Evolutionary conservation across 2,329 filamentous ascomycete genomes (phyloP), one percentile per base, ranked within the genome.

Genomic region (Setomelanomma holmii): DNA sequence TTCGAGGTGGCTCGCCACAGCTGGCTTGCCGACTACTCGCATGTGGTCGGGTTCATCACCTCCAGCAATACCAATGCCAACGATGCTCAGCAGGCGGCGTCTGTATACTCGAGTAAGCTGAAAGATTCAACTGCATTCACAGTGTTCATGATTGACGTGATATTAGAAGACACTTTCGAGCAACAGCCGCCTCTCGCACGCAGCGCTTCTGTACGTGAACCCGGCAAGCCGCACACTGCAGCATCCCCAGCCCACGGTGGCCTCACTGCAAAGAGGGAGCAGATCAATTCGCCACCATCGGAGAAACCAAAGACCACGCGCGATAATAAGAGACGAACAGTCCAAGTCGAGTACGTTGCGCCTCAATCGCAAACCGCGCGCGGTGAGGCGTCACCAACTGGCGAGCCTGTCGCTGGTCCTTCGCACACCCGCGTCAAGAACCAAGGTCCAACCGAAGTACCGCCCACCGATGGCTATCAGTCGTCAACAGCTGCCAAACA

Each of bases 1-100:
- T 99, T 99, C 67, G 95, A 99, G 74, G 95, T 99, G 38, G 95
- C 95, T 40, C 87, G 95, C 45, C 95, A 99, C 77, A 99, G 95
- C 78, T 99, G 95, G 95, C 79, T 99, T 61, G 96, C 90, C 77
- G 95, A 98, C 72, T 99, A 95, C 72, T 89, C 93, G n/a, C 91
- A 96, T 71, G 89, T 98, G 42, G 93, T 99, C 42, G 91, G 93
- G 68, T 93, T 97, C 73, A 97, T 99, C 69, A 98, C 95, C 19
- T 98, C 95, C 76, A 93, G 89, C 70, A 96, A 92, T 4, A 97
- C 93, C 7, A 91, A 89, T 45, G 87, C 91, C 10, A 86, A 85
- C 43, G 93, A 98, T 65, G 93, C 96, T 63, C 87, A 91, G 62
- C 90, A 91, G 63, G 87, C 27, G 3, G 3, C 90, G 1, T 89